Conservation (phyloP, 1,139 yeast species). For the Taphrina pruni region DNA sequence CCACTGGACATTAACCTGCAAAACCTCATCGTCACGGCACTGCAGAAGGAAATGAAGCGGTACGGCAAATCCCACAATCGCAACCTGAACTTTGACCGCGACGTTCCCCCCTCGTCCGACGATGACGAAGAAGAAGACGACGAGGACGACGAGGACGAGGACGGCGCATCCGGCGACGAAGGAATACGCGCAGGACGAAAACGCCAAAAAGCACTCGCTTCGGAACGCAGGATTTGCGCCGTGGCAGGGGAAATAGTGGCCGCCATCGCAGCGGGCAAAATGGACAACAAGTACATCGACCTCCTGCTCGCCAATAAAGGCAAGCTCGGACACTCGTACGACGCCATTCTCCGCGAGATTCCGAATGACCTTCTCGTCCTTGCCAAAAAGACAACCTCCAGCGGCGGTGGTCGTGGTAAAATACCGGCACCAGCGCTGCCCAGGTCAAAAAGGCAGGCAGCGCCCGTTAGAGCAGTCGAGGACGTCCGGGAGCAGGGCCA, state of each 20-base stretch:
- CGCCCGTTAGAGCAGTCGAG: not conserved
- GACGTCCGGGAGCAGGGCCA: too few species aligned
- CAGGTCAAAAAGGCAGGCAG: not conserved
- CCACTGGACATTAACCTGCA: conserved; percentile 7
- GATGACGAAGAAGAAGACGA: conserved; percentile 33
- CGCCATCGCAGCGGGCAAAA: conserved; percentile 43
- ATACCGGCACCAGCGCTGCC: not conserved
- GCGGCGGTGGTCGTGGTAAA: not conserved
- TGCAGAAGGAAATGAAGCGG: conserved; percentile 30
- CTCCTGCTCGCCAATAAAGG: conserved; percentile 37
- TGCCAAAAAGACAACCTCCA: not conserved
- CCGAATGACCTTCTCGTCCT: conserved; percentile 59
- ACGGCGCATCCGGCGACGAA: not conserved
- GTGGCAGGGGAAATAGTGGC: conserved; percentile 45
- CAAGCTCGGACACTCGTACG: conserved; percentile 39
- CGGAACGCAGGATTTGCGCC: conserved; percentile 44
- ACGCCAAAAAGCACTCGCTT: conserved; percentile 1
- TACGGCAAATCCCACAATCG: conserved; percentile 24
- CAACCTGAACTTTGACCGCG: conserved; percentile 11
- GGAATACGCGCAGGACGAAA: not conserved
- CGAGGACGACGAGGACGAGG: conserved; percentile 38
- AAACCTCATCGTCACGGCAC: conserved; percentile 11
- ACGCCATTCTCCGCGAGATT: conserved; percentile 47
- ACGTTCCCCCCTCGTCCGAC: conserved; percentile 12
- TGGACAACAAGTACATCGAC: conserved; percentile 34